These are phyloP conservation scores for Cryptomeria japonica DNA, from an alignment of 75 land plant species.

Conservation along the genomic window DNA sequence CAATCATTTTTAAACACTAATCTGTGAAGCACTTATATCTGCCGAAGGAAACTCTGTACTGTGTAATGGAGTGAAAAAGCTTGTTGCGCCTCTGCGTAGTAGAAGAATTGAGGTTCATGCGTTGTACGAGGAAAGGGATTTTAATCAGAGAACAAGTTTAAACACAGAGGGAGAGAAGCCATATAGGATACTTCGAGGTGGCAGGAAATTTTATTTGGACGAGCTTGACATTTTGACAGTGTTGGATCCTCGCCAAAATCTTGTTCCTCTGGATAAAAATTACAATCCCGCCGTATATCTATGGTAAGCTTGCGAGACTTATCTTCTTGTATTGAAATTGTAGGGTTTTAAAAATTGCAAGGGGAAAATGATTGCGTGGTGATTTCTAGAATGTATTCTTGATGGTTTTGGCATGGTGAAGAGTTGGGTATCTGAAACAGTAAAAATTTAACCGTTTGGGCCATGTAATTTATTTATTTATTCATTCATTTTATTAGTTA, in stretches of 20 bases:
- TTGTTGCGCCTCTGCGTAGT: neutral
- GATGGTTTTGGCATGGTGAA: neutral
- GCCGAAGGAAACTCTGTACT: neutral
- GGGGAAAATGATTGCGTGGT: neutral
- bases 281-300: conserved; percentile 85
- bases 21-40: neutral
- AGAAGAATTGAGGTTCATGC: neutral
- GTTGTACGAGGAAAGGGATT: neutral
- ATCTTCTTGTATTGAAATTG: neutral
- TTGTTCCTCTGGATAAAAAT: conserved; percentile 56
- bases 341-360: neutral
- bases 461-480: neutral
- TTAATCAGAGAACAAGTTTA: neutral
- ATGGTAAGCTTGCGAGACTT: conserved; percentile 43
- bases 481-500: neutral
- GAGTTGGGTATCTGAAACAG: neutral
- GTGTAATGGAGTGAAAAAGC: neutral
- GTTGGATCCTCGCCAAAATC: conserved; percentile 67
- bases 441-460: neutral
- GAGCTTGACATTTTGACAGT: conserved; percentile 73
- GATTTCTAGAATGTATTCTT: neutral
- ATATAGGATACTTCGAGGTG: conserved; percentile 45
- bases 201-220: conserved; percentile 56
- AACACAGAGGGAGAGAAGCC: conserved; percentile 61
- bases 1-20: neutral